Conservation (phyloP, 2,329 filamentous ascomycete species). For the Neofusicoccum sp. region DNA sequence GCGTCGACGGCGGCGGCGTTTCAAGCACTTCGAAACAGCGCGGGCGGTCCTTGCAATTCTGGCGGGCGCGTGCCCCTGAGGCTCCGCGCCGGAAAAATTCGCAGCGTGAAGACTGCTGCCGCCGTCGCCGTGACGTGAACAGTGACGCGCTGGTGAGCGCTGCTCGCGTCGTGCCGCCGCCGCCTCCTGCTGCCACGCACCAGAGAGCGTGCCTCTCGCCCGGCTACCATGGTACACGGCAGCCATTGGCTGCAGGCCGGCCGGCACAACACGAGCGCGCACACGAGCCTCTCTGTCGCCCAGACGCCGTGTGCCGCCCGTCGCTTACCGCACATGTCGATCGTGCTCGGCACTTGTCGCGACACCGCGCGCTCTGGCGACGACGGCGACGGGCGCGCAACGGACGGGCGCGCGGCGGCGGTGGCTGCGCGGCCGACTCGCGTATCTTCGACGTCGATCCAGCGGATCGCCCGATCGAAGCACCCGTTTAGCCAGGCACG, state of each 20-base stretch:
- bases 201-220: neutral
- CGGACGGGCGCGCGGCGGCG: neutral
- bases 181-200: too few relatives aligned
- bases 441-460: slow-evolving; percentile 18
- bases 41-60: neutral
- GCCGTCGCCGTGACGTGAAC: neutral
- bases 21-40: neutral
- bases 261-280: neutral
- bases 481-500: slow-evolving; percentile 7
- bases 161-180: too few relatives aligned
- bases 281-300: neutral
- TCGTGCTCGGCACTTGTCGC: neutral
- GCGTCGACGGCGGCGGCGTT: neutral
- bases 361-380: neutral
- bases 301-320: neutral
- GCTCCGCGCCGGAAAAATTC: slow-evolving; percentile 1
- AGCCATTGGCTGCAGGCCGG: neutral
- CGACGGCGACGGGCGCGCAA: neutral
- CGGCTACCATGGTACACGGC: neutral
- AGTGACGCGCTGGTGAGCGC: neutral
- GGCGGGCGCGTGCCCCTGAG: neutral
- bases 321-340: neutral
- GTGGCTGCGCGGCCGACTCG: neutral
- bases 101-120: neutral
- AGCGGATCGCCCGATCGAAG: slow-evolving; percentile 7